These are phyloP conservation scores for Amphichorda felina DNA, from an alignment of 2,329 filamentous ascomycete genomes.

Conservation along the genomic window DNA sequence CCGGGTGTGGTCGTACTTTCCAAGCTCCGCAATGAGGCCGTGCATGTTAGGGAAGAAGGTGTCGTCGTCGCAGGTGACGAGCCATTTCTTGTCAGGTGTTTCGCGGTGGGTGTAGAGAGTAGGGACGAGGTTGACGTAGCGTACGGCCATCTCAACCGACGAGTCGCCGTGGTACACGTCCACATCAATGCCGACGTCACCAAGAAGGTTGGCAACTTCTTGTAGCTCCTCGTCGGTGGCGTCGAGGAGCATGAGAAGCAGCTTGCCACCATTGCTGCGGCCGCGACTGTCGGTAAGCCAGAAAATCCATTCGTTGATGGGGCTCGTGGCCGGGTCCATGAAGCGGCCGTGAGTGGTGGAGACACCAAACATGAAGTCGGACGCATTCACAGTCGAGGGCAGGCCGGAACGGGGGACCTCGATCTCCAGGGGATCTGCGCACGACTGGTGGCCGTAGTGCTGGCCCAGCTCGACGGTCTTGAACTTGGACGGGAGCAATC, in stretches of 20 bases:
- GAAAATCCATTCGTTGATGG: conserved; percentile 46
- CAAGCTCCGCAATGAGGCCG: conserved; percentile 36
- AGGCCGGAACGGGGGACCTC: conserved; percentile 37
- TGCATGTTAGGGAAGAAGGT: conserved; percentile 53
- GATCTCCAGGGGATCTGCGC: conserved; percentile 36
- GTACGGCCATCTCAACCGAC: conserved; percentile 43
- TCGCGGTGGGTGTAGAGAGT: conserved; percentile 40
- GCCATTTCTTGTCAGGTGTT: conserved; percentile 40
- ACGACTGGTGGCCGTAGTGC: conserved; percentile 26
- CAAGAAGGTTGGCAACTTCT: conserved; percentile 33
- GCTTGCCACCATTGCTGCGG: conserved; percentile 42
- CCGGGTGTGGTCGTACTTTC: conserved; percentile 35
- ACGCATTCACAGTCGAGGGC: conserved; percentile 38
- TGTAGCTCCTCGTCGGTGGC: conserved; percentile 38
- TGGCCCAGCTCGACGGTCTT: conserved; percentile 34
- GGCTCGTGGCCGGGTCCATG: conserved; percentile 35
- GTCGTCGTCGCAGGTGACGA: conserved; percentile 52
- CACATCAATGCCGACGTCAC: conserved; percentile 39
- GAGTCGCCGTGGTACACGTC: conserved; percentile 44
- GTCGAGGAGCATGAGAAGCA: conserved; percentile 41
- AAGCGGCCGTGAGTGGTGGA: conserved; percentile 46
- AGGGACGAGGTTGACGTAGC: conserved; percentile 43
- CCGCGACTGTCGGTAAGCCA: conserved; percentile 47
- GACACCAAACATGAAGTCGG: conserved; percentile 47
- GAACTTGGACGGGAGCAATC: conserved; percentile 34